phyloP scores from a whole-genome alignment of 306 rosid genomes.

The Ammopiptanthus mongolicus region DNA sequence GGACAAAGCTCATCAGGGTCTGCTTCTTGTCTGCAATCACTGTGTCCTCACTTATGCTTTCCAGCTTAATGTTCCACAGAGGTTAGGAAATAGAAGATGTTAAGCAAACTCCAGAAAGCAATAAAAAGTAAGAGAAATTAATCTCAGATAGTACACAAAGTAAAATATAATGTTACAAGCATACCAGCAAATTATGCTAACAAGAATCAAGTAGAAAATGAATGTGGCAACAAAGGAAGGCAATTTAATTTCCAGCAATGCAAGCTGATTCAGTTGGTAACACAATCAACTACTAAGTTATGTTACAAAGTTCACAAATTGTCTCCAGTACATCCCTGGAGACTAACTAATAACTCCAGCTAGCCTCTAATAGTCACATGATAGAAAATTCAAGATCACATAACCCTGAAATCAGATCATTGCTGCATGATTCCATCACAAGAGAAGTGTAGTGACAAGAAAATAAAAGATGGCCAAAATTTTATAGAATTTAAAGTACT shows the following conservation, averaged over 20 bases:
- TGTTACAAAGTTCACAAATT: not conserved
- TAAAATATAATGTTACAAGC: not conserved
- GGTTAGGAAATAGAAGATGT: not conserved
- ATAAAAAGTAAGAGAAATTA: not conserved
- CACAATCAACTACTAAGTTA: not conserved
- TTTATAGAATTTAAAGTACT: not conserved
- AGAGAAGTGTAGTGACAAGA: not conserved
- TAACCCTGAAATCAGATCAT: not conserved
- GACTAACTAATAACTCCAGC: not conserved
- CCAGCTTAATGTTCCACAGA: constrained; percentile 48
- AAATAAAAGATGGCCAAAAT: not conserved
- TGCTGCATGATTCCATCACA: not conserved
- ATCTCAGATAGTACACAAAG: not conserved
- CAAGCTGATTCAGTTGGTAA: no score
- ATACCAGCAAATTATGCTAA: not conserved
- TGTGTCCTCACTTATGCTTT: constrained; percentile 81
- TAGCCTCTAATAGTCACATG: not conserved
- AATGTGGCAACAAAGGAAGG: not conserved
- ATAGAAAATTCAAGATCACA: not conserved
- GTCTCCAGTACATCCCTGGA: not conserved
- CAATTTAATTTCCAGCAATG: not conserved
- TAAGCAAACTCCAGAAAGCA: not conserved
- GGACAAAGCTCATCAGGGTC: constrained; percentile 43
- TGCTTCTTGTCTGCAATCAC: constrained; percentile 57
- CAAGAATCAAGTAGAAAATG: not conserved